phyloP scores from a whole-genome alignment of 495 filamentous ascomycete genomes.

The Neurospora sp. region DNA sequence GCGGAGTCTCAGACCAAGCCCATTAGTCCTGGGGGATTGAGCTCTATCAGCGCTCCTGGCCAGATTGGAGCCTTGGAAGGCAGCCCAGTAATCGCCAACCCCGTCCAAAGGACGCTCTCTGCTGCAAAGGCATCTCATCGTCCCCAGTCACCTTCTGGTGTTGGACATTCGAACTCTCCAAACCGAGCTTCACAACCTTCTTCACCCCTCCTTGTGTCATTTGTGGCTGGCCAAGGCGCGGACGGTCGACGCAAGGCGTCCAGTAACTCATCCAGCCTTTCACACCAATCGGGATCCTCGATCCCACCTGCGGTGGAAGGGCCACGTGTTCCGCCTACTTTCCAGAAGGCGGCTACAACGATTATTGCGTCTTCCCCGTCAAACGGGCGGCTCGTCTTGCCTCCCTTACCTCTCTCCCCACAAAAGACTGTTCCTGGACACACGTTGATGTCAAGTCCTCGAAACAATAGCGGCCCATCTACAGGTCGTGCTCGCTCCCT shows the following conservation, averaged over 20 bases:
- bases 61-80: slow-evolving; percentile 59
- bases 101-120: slow-evolving; percentile 75
- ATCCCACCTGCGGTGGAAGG: slow-evolving; percentile 71
- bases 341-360: slow-evolving; percentile 49
- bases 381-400: slow-evolving; percentile 50
- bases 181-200: slow-evolving; percentile 85
- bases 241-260: slow-evolving; percentile 55
- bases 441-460: slow-evolving; percentile 29
- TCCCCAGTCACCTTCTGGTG: slow-evolving; percentile 72
- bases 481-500: slow-evolving; percentile 65
- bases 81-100: slow-evolving; percentile 68
- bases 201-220: slow-evolving; percentile 85
- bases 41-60: slow-evolving; percentile 32
- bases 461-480: slow-evolving; percentile 34
- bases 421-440: slow-evolving; percentile 28
- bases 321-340: slow-evolving; percentile 46
- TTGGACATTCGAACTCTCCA: slow-evolving; percentile 75
- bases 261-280: slow-evolving; percentile 74
- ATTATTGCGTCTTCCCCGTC: slow-evolving; percentile 65
- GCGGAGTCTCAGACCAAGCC: slow-evolving; percentile 53
- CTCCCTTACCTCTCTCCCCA: slow-evolving; percentile 38
- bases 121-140: slow-evolving; percentile 62
- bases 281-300: slow-evolving; percentile 62
- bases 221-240: slow-evolving; percentile 57
- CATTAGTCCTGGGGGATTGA: slow-evolving; percentile 31